Evolutionary conservation across 1,284 basidiomycete species (phyloP), one percentile per base, ranked within the genome.

Genomic region (Malassezia caprae): DNA sequence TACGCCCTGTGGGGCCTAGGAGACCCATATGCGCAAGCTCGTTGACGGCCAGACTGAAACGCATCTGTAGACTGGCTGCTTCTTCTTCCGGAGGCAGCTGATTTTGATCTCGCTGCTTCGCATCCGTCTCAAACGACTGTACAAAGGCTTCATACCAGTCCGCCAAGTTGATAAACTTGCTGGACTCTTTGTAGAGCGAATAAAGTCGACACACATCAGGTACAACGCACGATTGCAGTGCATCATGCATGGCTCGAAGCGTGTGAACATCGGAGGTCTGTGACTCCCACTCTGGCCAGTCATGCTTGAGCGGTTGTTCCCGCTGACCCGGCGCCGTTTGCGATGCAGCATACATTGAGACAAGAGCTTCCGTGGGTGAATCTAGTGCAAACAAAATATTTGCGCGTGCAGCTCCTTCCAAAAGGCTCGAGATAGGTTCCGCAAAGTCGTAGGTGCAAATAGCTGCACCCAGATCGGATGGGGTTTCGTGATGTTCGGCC

Each of bases 141-240:
- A 58, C 53, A 55, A 71, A 72, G 1, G 68, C 68, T 15, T 67
- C 63, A 47, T 51, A 69, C 70, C 70, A 72, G 45, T 72, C 69
- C 2, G 65, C 65, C 5, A 72, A 51, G 27, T 71, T 72, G 50
- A 72, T 64, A 55, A 69, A 61, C 50, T 67, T 64, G 35, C 64
- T 63, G 19, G 63, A 59, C 34, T 70, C 64, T n/a, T 62, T 46
- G 44, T 71, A 72, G 26, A 69, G 53, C 27, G 53, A 41, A 44
- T 64, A 72, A 15, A 63, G 30, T 12, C 61, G 48, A 42, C 65
- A 69, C 4, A 72, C 59, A 28, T 72, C 69, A 12, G 70, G 70
- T 27, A 58, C 12, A n/a, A 42, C 23, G 3, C 32, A 28, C 8
- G 4, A n/a, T 11, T 37, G 4, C 4, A 45, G 40, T n/a, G 31